Conservation (phyloP, 83 land plant species). For the Diphasiastrum complanatum region DNA sequence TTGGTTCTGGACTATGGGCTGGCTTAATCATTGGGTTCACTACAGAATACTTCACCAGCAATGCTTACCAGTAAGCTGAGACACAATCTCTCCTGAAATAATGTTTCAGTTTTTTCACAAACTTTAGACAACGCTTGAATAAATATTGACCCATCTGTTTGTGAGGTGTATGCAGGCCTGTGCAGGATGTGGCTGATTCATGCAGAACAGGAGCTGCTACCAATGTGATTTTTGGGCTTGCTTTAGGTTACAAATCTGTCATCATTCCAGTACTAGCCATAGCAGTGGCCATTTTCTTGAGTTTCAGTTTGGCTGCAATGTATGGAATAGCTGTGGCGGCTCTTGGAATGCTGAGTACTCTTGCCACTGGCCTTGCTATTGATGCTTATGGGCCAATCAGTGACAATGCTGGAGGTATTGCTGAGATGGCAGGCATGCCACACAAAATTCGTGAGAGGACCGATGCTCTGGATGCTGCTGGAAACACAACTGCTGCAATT, state of each 20-base stretch:
- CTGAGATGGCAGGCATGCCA: slow-evolving; percentile 84
- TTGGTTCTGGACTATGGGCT: slow-evolving; percentile 75
- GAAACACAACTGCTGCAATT: slow-evolving; percentile 86
- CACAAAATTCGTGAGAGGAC: slow-evolving; percentile 68
- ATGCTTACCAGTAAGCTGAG: slow-evolving; percentile 56
- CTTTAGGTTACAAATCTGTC: slow-evolving; percentile 76
- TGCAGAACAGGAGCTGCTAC: slow-evolving; percentile 82
- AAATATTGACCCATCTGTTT: neutral
- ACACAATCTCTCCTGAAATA: neutral
- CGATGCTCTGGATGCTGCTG: slow-evolving; percentile 82
- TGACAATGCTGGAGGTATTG: slow-evolving; percentile 92
- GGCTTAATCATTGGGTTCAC: slow-evolving; percentile 68
- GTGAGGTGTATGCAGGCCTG: slow-evolving; percentile 46
- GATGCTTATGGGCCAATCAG: slow-evolving; percentile 89
- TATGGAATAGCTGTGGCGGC: slow-evolving; percentile 83
- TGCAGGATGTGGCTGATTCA: slow-evolving; percentile 73
- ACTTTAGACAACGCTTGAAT: neutral
- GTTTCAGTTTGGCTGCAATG: slow-evolving; percentile 70
- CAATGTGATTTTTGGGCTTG: slow-evolving; percentile 73
- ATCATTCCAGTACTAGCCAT: slow-evolving; percentile 73
- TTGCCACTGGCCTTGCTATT: slow-evolving; percentile 70
- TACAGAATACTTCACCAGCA: slow-evolving; percentile 80
- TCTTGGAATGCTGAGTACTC: slow-evolving; percentile 80
- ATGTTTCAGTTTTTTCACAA: neutral
- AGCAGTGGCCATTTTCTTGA: slow-evolving; percentile 59